Conservation (phyloP, 495 filamentous ascomycete genomes). For the Penicillium verhagenii region DNA sequence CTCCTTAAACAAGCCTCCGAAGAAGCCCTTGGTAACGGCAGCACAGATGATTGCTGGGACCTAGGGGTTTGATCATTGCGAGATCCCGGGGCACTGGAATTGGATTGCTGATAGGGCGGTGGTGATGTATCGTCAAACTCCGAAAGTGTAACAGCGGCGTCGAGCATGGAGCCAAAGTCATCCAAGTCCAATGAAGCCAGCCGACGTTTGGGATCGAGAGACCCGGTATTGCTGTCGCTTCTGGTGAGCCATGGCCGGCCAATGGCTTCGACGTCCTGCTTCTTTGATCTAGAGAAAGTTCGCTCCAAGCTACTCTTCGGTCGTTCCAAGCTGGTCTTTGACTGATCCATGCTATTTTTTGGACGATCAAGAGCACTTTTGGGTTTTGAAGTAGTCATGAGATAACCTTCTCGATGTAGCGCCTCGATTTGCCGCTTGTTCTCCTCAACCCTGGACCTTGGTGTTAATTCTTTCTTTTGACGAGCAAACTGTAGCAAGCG, state of each 20-base stretch:
- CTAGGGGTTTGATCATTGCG: not conserved
- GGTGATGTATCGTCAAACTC: constrained; percentile 29
- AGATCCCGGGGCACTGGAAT: constrained; percentile 3
- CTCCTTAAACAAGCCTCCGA: not conserved
- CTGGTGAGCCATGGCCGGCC: constrained; percentile 42
- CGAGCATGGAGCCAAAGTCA: constrained; percentile 37
- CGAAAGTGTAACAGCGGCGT: constrained; percentile 33
- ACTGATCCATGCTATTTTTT: constrained; percentile 19
- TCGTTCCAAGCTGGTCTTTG: constrained; percentile 17
- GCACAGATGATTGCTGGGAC: constrained; percentile 8
- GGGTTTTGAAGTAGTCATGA: constrained; percentile 14
- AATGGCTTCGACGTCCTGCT: constrained; percentile 39
- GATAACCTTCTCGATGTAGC: constrained; percentile 39
- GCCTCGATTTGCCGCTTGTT: constrained; percentile 34
- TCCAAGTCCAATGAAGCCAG: constrained; percentile 35
- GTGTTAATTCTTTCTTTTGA: constrained; percentile 30
- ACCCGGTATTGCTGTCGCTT: constrained; percentile 20
- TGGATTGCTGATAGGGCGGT: constrained; percentile 30
- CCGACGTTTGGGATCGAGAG: constrained; percentile 18
- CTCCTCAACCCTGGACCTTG: constrained; percentile 30
- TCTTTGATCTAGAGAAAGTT: constrained; percentile 31
- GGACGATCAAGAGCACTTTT: constrained; percentile 10
- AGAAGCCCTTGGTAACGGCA: constrained; percentile 4
- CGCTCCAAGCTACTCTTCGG: constrained; percentile 18
- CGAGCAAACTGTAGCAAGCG: constrained; percentile 41